phyloP scores from a whole-genome alignment of 371 early-diverging fungal genomes.

The Syncephalastrum monosporum region DNA sequence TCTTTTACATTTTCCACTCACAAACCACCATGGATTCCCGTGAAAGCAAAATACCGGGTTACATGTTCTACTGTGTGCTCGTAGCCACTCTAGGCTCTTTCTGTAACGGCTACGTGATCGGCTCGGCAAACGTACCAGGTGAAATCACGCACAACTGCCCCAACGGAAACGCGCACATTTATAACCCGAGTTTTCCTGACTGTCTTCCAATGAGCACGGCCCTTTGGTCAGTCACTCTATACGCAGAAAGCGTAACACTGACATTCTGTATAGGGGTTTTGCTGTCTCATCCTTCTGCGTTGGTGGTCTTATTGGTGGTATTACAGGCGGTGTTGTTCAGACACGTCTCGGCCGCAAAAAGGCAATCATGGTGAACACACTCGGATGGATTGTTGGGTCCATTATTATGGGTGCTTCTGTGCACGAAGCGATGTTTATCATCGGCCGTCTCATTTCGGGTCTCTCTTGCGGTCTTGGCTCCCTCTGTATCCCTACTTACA shows the following conservation, averaged over 20 bases:
- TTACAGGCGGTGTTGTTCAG: slow-evolving; percentile 54
- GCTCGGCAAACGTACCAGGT: slow-evolving; percentile 46
- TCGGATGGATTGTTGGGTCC: slow-evolving; percentile 59
- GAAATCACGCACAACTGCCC: slow-evolving; percentile 29
- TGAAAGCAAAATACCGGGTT: slow-evolving; percentile 31
- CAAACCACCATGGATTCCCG: slow-evolving; percentile 36
- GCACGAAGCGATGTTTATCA: slow-evolving; percentile 21
- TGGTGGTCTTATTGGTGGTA: slow-evolving; percentile 68
- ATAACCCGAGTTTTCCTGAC: slow-evolving; percentile 24
- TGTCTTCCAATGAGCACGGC: slow-evolving; percentile 27
- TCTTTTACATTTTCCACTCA: slow-evolving; percentile 2
- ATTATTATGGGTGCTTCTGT: slow-evolving; percentile 47
- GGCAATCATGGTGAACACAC: slow-evolving; percentile 56
- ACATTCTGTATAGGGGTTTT: slow-evolving; percentile 43
- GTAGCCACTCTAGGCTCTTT: slow-evolving; percentile 36
- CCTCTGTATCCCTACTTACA: slow-evolving; percentile 75
- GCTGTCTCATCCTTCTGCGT: slow-evolving; percentile 59
- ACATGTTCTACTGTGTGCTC: slow-evolving; percentile 44
- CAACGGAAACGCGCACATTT: slow-evolving; percentile 24
- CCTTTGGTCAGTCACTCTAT: slow-evolving; percentile 11
- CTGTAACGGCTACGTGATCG: slow-evolving; percentile 45
- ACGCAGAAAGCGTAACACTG: background rate
- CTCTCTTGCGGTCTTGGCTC: slow-evolving; percentile 73
- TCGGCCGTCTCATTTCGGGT: slow-evolving; percentile 28
- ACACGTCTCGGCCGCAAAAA: slow-evolving; percentile 59